Evolutionary conservation across 768 basidiomycete species (phyloP), one percentile per base, ranked within the genome.

Genomic region (Tylopilus plumbeoviolaceoides): DNA sequence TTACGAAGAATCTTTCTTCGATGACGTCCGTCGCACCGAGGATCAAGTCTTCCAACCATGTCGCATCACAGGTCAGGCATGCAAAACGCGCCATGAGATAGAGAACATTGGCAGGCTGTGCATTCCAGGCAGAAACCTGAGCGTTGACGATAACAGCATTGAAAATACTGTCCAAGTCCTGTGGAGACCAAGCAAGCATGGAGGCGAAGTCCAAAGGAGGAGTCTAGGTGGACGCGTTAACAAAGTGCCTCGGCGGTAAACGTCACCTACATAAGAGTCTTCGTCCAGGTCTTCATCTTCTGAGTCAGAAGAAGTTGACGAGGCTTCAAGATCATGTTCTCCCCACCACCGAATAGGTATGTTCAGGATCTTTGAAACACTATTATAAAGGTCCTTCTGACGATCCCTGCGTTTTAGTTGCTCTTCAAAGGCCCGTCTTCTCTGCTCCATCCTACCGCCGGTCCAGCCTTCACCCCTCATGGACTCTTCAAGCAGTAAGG

Each of bases 21-120:
- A 98, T 95, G 36, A 86, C 78, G 67, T 97, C 93, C 18, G 94
- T 89, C 0, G 91, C 91, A 17, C 89, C 89, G 35, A 95, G 82
- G 49, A 98, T 81, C 25, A 99, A 76, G 65, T 97, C 94, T 67
- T 95, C 94, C 23, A 98, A 73, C 90, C 95, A 94, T 1, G 83
- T 84, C 58, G 89, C 84, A 66, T 94, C 92, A 63, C 92, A 93
- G n/a, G 82, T 85, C 27, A 91, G 72, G 58, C 85, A 87, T n/a
- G 97, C 97, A 70, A 95, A 99, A 42, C 94, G 83, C 12, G 92
- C 86, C 47, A 94, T 79, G 72, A 97, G 81, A 70, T 94, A 97
- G 45, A 99, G 72, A 11, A 83, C 83, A 65, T 95, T 98, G 27
- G 95, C 97, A 15, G 97, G 95, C 31, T 93, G 83, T 3, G 87